Percentiles rank a stretch among this genome's conserved stretches.
Conservation (phyloP, 805 yeast species). For the Crinitomyces ghanaensis region DNA sequence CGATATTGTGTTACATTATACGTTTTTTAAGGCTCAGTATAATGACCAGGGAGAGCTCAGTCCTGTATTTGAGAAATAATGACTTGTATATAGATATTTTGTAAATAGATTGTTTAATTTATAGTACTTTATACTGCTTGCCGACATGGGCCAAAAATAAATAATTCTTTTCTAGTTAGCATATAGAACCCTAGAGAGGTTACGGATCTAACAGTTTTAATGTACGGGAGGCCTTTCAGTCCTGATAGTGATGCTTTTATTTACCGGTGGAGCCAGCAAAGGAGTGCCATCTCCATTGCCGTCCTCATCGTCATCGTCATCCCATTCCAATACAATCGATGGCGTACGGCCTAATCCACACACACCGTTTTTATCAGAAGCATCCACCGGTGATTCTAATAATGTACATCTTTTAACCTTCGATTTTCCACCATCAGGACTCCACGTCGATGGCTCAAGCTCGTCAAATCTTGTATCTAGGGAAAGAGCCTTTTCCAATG, state of each 20-base stretch:
- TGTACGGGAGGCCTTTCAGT: conserved; percentile 14
- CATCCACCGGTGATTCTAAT: conserved; percentile 9
- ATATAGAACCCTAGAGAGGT: not conserved
- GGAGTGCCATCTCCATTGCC: conserved; percentile 2
- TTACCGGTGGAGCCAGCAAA: no score
- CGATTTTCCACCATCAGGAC: not conserved
- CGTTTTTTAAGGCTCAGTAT: conserved; percentile 53
- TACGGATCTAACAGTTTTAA: not conserved
- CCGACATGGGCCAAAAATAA: no score
- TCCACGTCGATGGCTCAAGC: no score
- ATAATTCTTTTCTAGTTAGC: no score
- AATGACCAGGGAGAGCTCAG: conserved; percentile 16
- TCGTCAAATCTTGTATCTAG: no score
- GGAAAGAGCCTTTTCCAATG: no score
- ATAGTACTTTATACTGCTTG: no score
- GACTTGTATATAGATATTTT: conserved; percentile 1
- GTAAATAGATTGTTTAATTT: no score
- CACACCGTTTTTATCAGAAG: no score
- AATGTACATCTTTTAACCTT: conserved; percentile 7
- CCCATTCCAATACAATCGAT: conserved; percentile 17
- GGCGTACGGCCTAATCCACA: no score
- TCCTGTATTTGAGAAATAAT: conserved; percentile 11
- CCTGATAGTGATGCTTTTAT: conserved; percentile 1
- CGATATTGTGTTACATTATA: conserved; percentile 82
- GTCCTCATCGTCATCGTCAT: conserved; percentile 11